Evolutionary conservation across 345 rosid species (phyloP), one percentile per base, ranked within the genome.

Genomic region (Erodium maritimum): DNA sequence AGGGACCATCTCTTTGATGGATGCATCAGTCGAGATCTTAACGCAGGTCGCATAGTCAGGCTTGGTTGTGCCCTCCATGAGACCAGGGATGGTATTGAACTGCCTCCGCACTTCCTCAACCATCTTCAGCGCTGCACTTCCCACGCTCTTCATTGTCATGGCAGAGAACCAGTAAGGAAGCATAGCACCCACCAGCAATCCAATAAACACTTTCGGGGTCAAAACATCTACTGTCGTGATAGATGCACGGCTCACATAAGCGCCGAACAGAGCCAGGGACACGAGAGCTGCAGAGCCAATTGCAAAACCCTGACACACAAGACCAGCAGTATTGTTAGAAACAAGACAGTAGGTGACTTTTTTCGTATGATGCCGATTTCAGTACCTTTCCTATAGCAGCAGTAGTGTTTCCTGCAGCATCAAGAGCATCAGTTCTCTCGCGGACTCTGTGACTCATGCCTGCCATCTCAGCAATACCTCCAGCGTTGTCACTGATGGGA

Each of bases 81-180:
- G 88, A 59, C 96, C 96, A 48, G 96, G 93, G 72, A 86, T 91
- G 69, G 86, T 86, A 79, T 91, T 91, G 77, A 91, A 91, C 73
- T 91, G 96, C 72, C 96, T 75, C 63, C 96, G 87, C 48, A 86
- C 96, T 65, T 86, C 98, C 79, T 91, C 96, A 69, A 91, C 96
- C 95, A 91, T 88, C 82, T 88, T 84, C 60, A 91, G 67, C 61
- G 98, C 98, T 54, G 96, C 93, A 66, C 87, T 88, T 74, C 96
- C 98, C 56, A 91, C 98, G 52, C 96, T 84, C 84, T 91, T 91
- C 96, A 88, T 88, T 51, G 96, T 91, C 98, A 91, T 88, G 62
- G 96, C 96, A 68, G 98, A 88, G 79, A 91, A 91, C 96, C 96
- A 91, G 85, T 91, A 91, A 3, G 96, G 95, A 66, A 83, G 96